phyloP scores from a whole-genome alignment of 768 basidiomycete species.

The Nidularia sp. region DNA sequence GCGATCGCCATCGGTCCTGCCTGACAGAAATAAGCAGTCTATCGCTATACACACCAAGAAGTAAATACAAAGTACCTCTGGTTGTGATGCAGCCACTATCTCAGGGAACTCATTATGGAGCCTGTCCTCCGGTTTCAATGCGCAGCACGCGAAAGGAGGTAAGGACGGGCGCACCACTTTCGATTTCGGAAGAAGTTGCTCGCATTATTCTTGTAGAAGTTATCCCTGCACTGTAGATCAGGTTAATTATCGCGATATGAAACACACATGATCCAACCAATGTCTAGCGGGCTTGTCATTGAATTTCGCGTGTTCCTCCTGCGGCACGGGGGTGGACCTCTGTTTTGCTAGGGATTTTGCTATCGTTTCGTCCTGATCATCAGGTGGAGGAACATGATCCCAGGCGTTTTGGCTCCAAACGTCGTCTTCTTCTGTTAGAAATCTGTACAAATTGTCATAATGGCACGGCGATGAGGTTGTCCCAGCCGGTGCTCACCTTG shows the following conservation, averaged over 20 bases:
- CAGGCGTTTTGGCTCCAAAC: slow-evolving; percentile 89
- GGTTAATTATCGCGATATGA: not conserved
- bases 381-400: slow-evolving; percentile 85
- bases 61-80: slow-evolving; percentile 41
- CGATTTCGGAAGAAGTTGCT: slow-evolving; percentile 93
- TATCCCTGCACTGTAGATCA: slow-evolving; percentile 58
- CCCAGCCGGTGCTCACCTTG: slow-evolving; percentile 38
- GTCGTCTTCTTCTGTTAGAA: slow-evolving; percentile 63
- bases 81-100: slow-evolving; percentile 62
- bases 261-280: slow-evolving; percentile 42
- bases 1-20: slow-evolving; percentile 75
- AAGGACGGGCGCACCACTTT: slow-evolving; percentile 59
- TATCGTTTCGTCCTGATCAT: slow-evolving; percentile 76
- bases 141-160: not conserved
- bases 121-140: slow-evolving; percentile 33
- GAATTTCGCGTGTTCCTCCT: slow-evolving; percentile 65
- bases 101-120: slow-evolving; percentile 94
- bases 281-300: slow-evolving; percentile 70
- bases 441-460: slow-evolving; percentile 32
- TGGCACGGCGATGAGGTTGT: not conserved
- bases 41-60: slow-evolving; percentile 2
- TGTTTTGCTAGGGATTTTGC: slow-evolving; percentile 68
- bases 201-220: slow-evolving; percentile 84
- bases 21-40: slow-evolving; percentile 29
- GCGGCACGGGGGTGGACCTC: slow-evolving; percentile 65